A percentile compares a stretch with the other conserved stretches of the same genome.
phyloP scores from a whole-genome alignment of 805 yeast species.

The Ogataea kodamae region DNA sequence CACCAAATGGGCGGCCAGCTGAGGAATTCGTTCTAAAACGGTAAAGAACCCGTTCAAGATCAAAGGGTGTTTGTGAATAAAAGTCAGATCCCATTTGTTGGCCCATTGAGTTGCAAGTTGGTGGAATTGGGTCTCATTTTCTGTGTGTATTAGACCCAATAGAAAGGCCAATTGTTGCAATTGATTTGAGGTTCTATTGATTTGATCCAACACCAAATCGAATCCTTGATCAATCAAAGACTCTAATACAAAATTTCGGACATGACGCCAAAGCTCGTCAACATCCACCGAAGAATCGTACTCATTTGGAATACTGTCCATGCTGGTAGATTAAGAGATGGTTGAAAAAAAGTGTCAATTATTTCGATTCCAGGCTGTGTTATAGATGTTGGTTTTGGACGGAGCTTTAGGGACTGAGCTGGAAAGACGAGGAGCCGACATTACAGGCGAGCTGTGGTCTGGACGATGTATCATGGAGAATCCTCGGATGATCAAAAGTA shows the following conservation, averaged over 20 bases:
- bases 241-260: slow-evolving; percentile 1
- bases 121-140: too few relatives aligned
- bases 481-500: slow-evolving; percentile 41
- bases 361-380: slow-evolving; percentile 2
- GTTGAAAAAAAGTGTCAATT: not conserved
- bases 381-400: slow-evolving; percentile 37
- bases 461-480: slow-evolving; percentile 46
- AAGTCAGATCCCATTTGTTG: not conserved
- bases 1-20: not conserved
- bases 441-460: slow-evolving; percentile 57
- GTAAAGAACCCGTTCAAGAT: slow-evolving; percentile 10
- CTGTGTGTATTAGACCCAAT: not conserved
- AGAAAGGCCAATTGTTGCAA: slow-evolving; percentile 5
- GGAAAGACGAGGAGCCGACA: slow-evolving; percentile 44
- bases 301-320: slow-evolving; percentile 6
- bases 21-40: too few relatives aligned
- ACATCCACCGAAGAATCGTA: slow-evolving; percentile 5
- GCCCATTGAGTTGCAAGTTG: not conserved
- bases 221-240: slow-evolving; percentile 4
- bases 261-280: slow-evolving; percentile 5
- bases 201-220: not conserved
- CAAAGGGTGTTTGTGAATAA: not conserved
- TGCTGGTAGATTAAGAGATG: slow-evolving; percentile 6
- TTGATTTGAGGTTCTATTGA: not conserved
- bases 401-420: slow-evolving; percentile 68